Evolutionary conservation across 345 rosid genomes (phyloP).

Genomic region (Murraya paniculata): DNA sequence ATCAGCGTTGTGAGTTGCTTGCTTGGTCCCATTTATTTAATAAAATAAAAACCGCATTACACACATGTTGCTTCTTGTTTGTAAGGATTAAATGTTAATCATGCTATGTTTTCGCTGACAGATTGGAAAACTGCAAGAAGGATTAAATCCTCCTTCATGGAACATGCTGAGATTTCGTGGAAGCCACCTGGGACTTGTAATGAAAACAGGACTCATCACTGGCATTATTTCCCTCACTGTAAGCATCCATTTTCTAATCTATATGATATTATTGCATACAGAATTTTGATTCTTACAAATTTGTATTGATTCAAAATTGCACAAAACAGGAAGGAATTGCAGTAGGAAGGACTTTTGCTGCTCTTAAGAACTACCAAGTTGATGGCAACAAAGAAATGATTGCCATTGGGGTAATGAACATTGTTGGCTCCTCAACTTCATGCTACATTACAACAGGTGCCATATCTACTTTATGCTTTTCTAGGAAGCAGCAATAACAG

Average conservation of each 20-base stretch:
- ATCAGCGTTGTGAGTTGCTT: constrained; percentile 53
- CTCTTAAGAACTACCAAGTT: constrained; percentile 76
- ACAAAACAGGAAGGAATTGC: constrained; percentile 95
- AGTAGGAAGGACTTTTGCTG: constrained; percentile 94
- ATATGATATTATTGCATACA: background rate
- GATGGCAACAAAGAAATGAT: constrained; percentile 99
- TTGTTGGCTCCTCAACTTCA: constrained; percentile 89
- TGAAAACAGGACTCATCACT: constrained; percentile 78
- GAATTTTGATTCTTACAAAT: background rate
- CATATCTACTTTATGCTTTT: background rate
- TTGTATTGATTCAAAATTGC: background rate
- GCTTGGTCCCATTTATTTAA: background rate
- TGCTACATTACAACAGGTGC: constrained; percentile 85
- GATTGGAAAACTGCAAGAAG: constrained; percentile 88
- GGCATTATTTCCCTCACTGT: constrained; percentile 97
- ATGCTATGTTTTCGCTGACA: no score
- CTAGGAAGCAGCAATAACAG: background rate
- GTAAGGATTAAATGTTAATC: background rate
- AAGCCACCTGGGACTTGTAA: constrained; percentile 58
- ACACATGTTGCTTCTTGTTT: background rate
- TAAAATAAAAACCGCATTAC: background rate
- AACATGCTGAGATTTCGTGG: constrained; percentile 82
- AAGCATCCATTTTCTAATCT: constrained; percentile 11
- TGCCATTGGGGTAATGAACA: constrained; percentile 94
- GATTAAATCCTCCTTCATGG: constrained; percentile 94